Base-by-base conservation (phyloP, 2,329 filamentous ascomycete genomes). In the Alternaria atra region DNA sequence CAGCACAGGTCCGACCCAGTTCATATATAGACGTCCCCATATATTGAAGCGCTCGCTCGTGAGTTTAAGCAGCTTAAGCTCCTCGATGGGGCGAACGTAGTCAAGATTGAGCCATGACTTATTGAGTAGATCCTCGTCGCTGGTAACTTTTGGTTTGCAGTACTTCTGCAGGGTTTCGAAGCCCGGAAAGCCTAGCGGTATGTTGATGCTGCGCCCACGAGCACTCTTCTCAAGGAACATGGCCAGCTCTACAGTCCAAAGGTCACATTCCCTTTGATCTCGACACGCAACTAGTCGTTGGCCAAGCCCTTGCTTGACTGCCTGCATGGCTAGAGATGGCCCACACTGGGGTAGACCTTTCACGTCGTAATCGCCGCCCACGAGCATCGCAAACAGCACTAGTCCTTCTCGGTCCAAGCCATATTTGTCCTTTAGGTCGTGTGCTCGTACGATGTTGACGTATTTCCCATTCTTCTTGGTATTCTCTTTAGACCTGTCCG, bases 311-410 rank as follows among this genome's bases (percentile, higher is more conserved):
- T 61, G 60, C 42, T 69, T 64, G 3, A 74, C 72, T 13, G 74
- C 65, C 32, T 55, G 63, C 8, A 72, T 57, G 2, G 79, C 78
- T 29, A 66, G 70, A 13, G 65, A 62, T 1, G 72, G 59, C 25
- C 80, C 81, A 56, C 80, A 82, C 2, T 72, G 68, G 13, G 40
- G 64, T 7, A 82, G 65, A 5, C 80, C 80, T 62, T 66, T 68
- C 2, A 79, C 64, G 3, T 81, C 65, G 52, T 82, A 83, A 54
- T 83, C 80, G 5, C 80, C 80, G 6, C 80, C 80, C 23, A 70
- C 71, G 2, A 83, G 67, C 58, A 82, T 72, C 1, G 78, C 80
- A 52, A 82, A 81, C 1, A 81, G 63, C 3, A 82, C 72, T 1
- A 82, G 61, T 0, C 75, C 76, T 35, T 80, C 73, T 4, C 67